Evolutionary conservation across 371 early-diverging fungal genomes (phyloP).

Genomic region (Mortierella sp.): DNA sequence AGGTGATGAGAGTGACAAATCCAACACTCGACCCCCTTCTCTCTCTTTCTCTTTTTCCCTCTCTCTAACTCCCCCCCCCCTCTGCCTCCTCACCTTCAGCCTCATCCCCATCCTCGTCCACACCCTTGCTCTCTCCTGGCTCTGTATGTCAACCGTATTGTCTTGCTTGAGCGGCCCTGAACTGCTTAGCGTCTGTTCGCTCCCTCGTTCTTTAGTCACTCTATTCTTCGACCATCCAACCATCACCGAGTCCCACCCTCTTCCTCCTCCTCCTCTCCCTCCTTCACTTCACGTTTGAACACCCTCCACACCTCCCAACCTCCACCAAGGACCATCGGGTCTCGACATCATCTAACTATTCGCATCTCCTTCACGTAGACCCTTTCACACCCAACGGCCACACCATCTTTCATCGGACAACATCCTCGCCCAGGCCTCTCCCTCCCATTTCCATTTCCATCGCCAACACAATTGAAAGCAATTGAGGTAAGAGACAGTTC

Average conservation of each 20-base stretch:
- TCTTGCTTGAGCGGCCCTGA: not conserved
- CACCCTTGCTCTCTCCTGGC: not conserved
- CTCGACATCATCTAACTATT: no score
- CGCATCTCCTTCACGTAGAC: no score
- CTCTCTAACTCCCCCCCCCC: not conserved
- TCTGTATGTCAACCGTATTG: not conserved
- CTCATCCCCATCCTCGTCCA: not conserved
- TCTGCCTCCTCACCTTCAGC: not conserved
- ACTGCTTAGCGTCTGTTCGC: not conserved
- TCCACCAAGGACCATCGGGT: no score
- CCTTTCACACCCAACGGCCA: no score
- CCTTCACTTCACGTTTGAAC: conserved; percentile 3
- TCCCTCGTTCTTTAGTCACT: not conserved
- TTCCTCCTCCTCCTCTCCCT: not conserved
- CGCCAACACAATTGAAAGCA: no score
- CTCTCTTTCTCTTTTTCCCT: not conserved
- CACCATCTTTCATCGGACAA: no score
- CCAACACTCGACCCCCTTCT: not conserved
- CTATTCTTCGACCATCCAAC: not conserved
- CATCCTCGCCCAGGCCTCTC: no score
- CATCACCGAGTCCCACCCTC: conserved; percentile 3
- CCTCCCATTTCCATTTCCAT: no score
- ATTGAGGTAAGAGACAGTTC: no score
- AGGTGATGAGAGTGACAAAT: conserved; percentile 3
- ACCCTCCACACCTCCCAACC: no score